Percentiles rank a stretch among this genome's conserved stretches.
Evolutionary conservation across 2,329 filamentous ascomycete species (phyloP).

Genomic region (Cyphellophora europaea): DNA sequence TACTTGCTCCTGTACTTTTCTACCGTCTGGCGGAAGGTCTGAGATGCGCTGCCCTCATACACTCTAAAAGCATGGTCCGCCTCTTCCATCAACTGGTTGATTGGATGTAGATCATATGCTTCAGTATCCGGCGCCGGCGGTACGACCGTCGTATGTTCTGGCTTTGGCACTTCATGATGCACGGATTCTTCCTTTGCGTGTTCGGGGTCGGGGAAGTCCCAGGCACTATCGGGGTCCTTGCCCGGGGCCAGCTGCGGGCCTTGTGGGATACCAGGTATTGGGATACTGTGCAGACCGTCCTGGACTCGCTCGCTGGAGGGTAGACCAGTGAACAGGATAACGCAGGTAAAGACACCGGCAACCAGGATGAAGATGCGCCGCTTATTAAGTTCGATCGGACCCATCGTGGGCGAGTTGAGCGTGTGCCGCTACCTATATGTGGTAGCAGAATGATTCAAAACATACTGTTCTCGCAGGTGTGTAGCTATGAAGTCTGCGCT

Average conservation of each 20-base stretch:
- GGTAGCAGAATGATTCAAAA: too few relatives aligned
- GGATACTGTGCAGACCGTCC: conserved; percentile 9
- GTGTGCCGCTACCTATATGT: too few relatives aligned
- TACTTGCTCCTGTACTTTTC: conserved; percentile 27
- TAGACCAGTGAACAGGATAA: conserved; percentile 16
- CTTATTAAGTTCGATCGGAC: conserved; percentile 19
- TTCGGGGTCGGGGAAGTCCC: conserved; percentile 6
- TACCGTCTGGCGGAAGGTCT: conserved; percentile 29
- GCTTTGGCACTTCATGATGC: background rate
- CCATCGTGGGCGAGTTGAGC: conserved; percentile 13
- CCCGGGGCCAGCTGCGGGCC: conserved; percentile 3
- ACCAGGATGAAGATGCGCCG: conserved; percentile 17
- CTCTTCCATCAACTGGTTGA: conserved; percentile 24
- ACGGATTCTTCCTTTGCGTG: background rate
- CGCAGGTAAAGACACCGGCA: conserved; percentile 14
- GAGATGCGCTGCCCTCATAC: conserved; percentile 25
- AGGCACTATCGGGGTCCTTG: conserved; percentile 11
- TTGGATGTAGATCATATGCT: conserved; percentile 23
- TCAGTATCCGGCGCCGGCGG: conserved; percentile 5
- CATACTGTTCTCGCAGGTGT: too few relatives aligned
- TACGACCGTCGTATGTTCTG: background rate
- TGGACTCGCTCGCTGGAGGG: conserved; percentile 5
- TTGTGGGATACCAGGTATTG: conserved; percentile 5
- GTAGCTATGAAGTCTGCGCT: too few relatives aligned
- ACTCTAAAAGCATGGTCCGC: conserved; percentile 24